These are phyloP conservation scores for Ministeria vibrans DNA, from an alignment of 78 protist species.

Conservation along the genomic window DNA sequence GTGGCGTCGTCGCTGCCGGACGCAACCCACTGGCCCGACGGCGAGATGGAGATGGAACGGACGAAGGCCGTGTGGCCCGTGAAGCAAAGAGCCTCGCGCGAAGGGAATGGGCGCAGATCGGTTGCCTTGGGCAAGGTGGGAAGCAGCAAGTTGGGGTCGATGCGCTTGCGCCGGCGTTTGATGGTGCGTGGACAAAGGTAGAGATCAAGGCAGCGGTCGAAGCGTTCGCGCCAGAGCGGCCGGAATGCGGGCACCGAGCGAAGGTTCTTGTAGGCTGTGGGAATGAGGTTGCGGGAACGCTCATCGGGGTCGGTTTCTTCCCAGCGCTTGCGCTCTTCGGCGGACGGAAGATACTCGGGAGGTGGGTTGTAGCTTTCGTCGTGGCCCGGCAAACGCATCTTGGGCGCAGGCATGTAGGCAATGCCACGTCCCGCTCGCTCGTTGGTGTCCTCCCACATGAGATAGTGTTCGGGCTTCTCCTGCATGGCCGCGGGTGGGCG, in stretches of 20 bases:
- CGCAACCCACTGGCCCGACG: slow-evolving; percentile 83
- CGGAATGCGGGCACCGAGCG: slow-evolving; percentile 79
- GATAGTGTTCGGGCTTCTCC: slow-evolving; percentile 15
- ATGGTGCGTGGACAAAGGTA: slow-evolving; percentile 80
- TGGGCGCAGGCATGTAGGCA: slow-evolving; percentile 43
- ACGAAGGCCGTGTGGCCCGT: slow-evolving; percentile 68
- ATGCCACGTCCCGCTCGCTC: background rate
- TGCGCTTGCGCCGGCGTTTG: slow-evolving; percentile 5
- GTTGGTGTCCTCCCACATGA: slow-evolving; percentile 18
- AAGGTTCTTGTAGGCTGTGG: slow-evolving; percentile 53
- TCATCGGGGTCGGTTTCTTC: slow-evolving; percentile 38
- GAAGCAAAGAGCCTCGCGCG: slow-evolving; percentile 9
- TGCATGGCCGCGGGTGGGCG: background rate
- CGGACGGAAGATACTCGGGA: slow-evolving; percentile 74
- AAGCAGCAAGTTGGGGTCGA: slow-evolving; percentile 52
- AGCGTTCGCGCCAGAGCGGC: slow-evolving; percentile 70
- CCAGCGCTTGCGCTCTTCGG: slow-evolving; percentile 59
- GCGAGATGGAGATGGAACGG: slow-evolving; percentile 56
- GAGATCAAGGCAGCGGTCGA: slow-evolving; percentile 93
- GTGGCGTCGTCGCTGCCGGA: slow-evolving; percentile 75
- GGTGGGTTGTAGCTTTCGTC: slow-evolving; percentile 92
- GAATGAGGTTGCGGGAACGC: slow-evolving; percentile 49
- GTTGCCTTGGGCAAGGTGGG: slow-evolving; percentile 87
- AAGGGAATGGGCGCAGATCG: slow-evolving; percentile 94
- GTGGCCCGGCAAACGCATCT: slow-evolving; percentile 57